Evolutionary conservation across 805 yeast genomes (phyloP).

Genomic region (Sugiyamaella floridensis): DNA sequence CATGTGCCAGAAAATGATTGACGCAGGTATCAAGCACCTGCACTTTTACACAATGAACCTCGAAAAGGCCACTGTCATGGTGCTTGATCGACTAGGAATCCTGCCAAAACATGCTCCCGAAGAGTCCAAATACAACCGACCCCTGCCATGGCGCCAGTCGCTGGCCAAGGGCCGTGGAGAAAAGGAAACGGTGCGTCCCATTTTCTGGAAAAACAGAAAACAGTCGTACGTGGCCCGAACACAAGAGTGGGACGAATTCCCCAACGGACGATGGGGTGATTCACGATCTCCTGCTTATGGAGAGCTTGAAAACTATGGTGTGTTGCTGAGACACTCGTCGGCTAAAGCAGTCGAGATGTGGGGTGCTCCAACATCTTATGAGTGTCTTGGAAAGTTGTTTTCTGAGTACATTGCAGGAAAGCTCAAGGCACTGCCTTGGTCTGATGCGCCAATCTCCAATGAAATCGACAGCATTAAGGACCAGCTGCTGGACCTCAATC

Average conservation of each 20-base stretch:
- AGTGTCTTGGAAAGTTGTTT: conserved; percentile 59
- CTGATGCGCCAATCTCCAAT: conserved; percentile 77
- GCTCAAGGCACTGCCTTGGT: conserved; percentile 81
- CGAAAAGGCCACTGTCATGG: conserved; percentile 85
- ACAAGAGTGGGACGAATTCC: conserved; percentile 95
- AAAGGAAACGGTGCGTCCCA: conserved; percentile 77
- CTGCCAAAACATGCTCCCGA: conserved; percentile 31
- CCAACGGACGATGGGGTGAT: conserved; percentile 98
- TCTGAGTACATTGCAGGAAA: conserved; percentile 65
- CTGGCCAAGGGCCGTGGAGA: conserved; percentile 70
- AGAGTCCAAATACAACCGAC: conserved; percentile 28
- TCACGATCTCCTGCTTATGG: conserved; percentile 96
- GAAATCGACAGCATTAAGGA: conserved; percentile 62
- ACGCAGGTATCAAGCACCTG: conserved; percentile 69
- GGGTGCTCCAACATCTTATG: conserved; percentile 65
- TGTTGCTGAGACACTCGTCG: conserved; percentile 68
- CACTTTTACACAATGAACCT: conserved; percentile 98
- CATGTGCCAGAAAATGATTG: conserved; percentile 69
- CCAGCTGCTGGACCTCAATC: conserved; percentile 57
- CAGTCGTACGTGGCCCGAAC: conserved; percentile 85
- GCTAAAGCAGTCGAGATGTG: conserved; percentile 76
- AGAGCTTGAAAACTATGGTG: conserved; percentile 74
- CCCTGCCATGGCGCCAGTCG: conserved; percentile 84
- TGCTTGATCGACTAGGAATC: conserved; percentile 66
- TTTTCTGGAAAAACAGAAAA: conserved; percentile 93